Evolutionary conservation across 108 stramenopile species (phyloP).

Genomic region (Skeletonema tropicum): DNA sequence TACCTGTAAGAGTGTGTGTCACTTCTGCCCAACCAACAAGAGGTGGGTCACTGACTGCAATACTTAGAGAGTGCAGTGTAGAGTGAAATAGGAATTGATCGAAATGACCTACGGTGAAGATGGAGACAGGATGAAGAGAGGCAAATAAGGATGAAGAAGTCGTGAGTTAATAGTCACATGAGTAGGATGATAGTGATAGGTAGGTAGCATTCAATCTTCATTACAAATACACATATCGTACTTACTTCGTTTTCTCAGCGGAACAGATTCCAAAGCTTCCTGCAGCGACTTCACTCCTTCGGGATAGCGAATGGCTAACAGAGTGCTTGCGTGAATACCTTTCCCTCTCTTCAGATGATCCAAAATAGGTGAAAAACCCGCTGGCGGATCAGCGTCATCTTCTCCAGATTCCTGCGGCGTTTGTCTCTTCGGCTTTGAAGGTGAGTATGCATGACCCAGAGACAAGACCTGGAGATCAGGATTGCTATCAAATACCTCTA

Average conservation of each 20-base stretch:
- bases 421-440: conserved; percentile 16
- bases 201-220: no score
- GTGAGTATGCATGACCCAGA: conserved; percentile 30
- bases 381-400: background rate
- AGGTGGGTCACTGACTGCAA: conserved; percentile 35
- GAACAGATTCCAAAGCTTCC: conserved; percentile 16
- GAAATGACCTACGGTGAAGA: conserved; percentile 15
- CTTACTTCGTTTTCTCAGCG: conserved; percentile 24
- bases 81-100: conserved; percentile 49
- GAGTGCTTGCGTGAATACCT: conserved; percentile 35
- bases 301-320: conserved; percentile 33
- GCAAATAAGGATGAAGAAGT: background rate
- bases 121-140: background rate
- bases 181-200: background rate
- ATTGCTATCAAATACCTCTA: conserved; percentile 13
- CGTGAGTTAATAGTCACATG: background rate
- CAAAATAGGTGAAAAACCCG: background rate
- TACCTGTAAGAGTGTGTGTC: conserved; percentile 27
- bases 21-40: conserved; percentile 47
- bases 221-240: background rate
- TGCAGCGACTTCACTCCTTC: conserved; percentile 22
- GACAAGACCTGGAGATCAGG: conserved; percentile 34
- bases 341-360: conserved; percentile 25
- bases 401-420: background rate
- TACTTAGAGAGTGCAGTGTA: conserved; percentile 11